Percentiles rank a stretch among this genome's conserved stretches.
phyloP scores from a whole-genome alignment of 306 rosid species.

The Acacia acuminata region DNA sequence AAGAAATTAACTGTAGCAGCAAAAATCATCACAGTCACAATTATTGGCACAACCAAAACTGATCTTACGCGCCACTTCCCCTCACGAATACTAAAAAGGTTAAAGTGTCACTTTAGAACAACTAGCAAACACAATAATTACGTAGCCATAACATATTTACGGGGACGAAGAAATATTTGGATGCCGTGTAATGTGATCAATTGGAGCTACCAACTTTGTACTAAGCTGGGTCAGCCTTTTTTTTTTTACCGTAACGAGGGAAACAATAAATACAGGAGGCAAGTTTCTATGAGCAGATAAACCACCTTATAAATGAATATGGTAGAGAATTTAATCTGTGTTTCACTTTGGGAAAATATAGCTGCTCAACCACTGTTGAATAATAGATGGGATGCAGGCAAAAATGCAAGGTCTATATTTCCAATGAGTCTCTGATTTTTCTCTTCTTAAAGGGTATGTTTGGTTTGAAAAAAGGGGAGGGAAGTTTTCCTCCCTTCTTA shows the following conservation, averaged over 20 bases:
- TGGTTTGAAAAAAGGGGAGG: too few relatives aligned
- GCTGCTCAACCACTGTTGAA: not conserved
- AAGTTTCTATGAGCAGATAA: not conserved
- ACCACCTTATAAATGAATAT: not conserved
- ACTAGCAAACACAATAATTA: not conserved
- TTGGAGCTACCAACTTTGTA: constrained; percentile 11
- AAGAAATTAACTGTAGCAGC: not conserved
- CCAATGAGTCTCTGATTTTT: not conserved
- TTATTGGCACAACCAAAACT: not conserved
- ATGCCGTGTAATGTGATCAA: not conserved
- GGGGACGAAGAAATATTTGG: not conserved
- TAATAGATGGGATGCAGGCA: not conserved
- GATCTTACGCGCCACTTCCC: not conserved
- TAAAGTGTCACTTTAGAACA: not conserved
- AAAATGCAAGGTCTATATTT: not conserved
- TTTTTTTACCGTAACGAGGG: not conserved
- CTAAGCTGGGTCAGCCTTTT: constrained; percentile 20
- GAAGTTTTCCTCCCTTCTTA: too few relatives aligned
- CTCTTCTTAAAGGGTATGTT: not conserved
- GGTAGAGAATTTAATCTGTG: not conserved
- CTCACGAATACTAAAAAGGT: not conserved
- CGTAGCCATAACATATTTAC: not conserved
- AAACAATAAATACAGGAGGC: not conserved
- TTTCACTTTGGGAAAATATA: not conserved
- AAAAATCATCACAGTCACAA: not conserved